Percentiles rank a stretch among this genome's conserved stretches.
Evolutionary conservation across 129 eudicot species (phyloP).

Genomic region (Saussurea involucrata): DNA sequence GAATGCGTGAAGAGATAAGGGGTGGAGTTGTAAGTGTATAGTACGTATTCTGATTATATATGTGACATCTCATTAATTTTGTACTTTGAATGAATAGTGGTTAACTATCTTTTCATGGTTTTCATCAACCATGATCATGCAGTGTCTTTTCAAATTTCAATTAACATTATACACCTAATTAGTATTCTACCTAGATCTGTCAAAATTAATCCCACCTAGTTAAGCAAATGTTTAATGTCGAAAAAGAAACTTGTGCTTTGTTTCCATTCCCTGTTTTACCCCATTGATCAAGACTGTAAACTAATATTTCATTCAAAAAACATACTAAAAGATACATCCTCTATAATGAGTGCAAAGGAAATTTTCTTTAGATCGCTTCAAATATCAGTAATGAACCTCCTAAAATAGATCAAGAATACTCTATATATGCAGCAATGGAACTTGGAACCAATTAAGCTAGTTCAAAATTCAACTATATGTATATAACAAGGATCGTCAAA

Average conservation of each 20-base stretch:
- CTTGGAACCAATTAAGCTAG: no score
- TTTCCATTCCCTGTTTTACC: no score
- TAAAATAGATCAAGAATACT: not conserved
- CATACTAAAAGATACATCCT: not conserved
- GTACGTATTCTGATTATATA: not conserved
- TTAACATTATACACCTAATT: not conserved
- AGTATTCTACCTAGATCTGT: no score
- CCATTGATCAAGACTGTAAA: no score
- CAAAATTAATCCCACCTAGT: no score
- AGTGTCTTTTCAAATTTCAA: not conserved
- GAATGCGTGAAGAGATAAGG: not conserved
- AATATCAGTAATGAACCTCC: not conserved
- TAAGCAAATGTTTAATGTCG: not conserved
- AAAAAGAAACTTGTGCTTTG: no score
- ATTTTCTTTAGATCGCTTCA: not conserved
- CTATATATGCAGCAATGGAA: no score
- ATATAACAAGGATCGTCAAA: no score
- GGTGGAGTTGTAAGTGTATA: not conserved
- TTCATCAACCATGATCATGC: conserved; percentile 6
- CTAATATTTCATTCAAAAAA: no score
- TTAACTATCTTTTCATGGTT: conserved; percentile 13
- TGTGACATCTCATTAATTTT: not conserved
- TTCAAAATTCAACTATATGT: no score
- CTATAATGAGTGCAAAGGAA: not conserved
- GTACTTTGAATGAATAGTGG: not conserved